phyloP scores from a whole-genome alignment of 345 rosid genomes.

The Firmiana major region DNA sequence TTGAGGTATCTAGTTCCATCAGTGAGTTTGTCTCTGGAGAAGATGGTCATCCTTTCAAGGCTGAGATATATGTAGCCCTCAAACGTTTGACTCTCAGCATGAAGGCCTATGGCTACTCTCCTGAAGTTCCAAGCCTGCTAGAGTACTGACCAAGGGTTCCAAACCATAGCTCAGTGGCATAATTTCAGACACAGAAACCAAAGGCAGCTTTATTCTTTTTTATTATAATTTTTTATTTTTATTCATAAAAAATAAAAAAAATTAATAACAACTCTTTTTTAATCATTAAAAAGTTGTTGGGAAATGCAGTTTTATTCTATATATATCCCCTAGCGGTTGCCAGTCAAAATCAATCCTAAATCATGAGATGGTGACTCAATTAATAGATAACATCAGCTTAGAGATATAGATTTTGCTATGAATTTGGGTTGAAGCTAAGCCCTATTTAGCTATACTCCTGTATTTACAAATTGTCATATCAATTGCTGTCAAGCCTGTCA shows the following conservation, averaged over 20 bases:
- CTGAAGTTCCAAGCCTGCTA: not conserved
- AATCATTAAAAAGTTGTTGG: no score
- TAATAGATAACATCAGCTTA: not conserved
- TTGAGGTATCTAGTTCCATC: conserved; percentile 24
- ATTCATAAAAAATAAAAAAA: no score
- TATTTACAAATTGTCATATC: no score
- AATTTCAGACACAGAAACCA: no score
- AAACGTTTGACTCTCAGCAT: conserved; percentile 16
- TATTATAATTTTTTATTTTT: no score
- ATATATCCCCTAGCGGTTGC: not conserved
- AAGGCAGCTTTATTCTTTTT: no score
- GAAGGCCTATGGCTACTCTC: conserved; percentile 11
- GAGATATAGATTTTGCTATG: not conserved
- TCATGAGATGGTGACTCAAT: not conserved
- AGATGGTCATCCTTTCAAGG: conserved; percentile 15
- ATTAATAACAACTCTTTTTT: no score
- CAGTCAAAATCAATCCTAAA: not conserved
- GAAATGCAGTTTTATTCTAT: no score
- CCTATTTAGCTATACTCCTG: no score
- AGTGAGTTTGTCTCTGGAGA: conserved; percentile 35
- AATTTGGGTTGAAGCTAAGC: not conserved
- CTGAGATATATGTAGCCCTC: conserved; percentile 24
- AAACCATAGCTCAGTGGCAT: not conserved
- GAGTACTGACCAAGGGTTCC: not conserved
- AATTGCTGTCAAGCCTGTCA: no score